A percentile compares a stretch with the other conserved stretches of the same genome.
Conservation (phyloP, 164 flowering plant species). For the Sextonia rubra region DNA sequence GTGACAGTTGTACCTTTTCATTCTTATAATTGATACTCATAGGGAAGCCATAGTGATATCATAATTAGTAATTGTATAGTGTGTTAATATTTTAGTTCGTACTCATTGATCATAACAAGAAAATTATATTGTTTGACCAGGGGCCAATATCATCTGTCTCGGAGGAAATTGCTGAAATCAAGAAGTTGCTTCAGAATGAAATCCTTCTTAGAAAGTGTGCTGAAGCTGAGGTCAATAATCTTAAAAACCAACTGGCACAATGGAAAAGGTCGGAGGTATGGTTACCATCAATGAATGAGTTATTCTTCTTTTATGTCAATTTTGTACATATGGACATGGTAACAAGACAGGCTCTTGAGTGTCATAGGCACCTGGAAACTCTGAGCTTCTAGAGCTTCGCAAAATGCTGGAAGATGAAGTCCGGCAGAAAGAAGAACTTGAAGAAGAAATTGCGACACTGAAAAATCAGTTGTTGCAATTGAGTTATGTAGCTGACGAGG, state of each 20-base stretch:
- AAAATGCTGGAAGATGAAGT: slow-evolving; percentile 77
- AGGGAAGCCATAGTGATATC: too few relatives aligned
- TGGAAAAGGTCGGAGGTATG: slow-evolving; percentile 71
- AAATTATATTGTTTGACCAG: slow-evolving; percentile 10
- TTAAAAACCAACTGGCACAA: slow-evolving; percentile 53
- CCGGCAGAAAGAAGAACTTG: slow-evolving; percentile 63
- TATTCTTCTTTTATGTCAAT: neutral
- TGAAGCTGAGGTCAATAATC: slow-evolving; percentile 61
- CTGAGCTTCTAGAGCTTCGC: slow-evolving; percentile 61
- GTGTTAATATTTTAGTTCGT: too few relatives aligned
- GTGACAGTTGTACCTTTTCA: too few relatives aligned
- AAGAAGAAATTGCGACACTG: slow-evolving; percentile 66
- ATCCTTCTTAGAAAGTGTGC: slow-evolving; percentile 50
- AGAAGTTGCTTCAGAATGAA: slow-evolving; percentile 60
- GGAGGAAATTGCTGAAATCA: slow-evolving; percentile 54
- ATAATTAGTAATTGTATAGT: too few relatives aligned
- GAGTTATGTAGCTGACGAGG: slow-evolving; percentile 93
- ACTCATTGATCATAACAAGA: too few relatives aligned
- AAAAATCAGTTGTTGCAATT: slow-evolving; percentile 74
- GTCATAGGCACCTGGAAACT: slow-evolving; percentile 54
- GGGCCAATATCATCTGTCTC: slow-evolving; percentile 18
- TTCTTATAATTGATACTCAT: too few relatives aligned
- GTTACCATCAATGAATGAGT: neutral
- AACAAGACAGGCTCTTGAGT: neutral
- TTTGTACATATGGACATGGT: neutral